Base-by-base conservation (phyloP, 2,329 filamentous ascomycete species). In the Ophiostoma quercus region DNA sequence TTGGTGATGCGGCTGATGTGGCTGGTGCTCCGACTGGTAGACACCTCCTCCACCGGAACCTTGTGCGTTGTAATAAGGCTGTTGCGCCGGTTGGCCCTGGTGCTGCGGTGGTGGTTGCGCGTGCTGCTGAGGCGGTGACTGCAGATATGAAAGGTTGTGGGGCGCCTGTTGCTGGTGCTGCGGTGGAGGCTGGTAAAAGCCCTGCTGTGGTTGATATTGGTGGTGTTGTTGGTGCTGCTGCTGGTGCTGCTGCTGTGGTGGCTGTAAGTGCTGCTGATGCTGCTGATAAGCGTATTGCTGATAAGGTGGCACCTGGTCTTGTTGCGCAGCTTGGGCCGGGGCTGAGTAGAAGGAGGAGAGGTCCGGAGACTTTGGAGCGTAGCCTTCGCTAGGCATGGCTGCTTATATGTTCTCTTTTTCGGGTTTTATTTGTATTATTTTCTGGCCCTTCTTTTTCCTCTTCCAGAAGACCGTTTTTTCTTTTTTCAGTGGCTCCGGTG, bases 331-430 rank as follows among this genome's bases (percentile, higher is more conserved):
- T 54, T 74, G 72, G 67, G 74, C 75, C 68, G 74, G 72, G 65
- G 78, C 76, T 72, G 83, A 79, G 75, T 82, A 84, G 77, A 87
- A 83, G 71, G 83, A 85, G 71, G 84, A 86, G 74, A 87, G 82
- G 79, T 87, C 84, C 76, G 85, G 85, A 75, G 84, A 87, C 77
- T 83, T 85, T 74, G 85, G 85, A 74, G 83, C 84, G 79, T 87
- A 87, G 72, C 78, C 80, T 75, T 84, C 82, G 76, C 81, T 80
- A 74, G 80, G 81, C 80, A 85, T 85, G 79, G 79, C 62, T 65
- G 62, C 62, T 39, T n/a, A 39, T 39, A 22, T 65, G 34, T n/a
- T 3, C 60, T 63, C 5, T 63, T 63, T 22, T 39, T 65, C 3
- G 25, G 1, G 12, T 51, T 25, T 63, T 54, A 34, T 39, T n/a